These are phyloP conservation scores for Vitis riparia DNA, from an alignment of 164 flowering plant genomes.

Conservation along the genomic window DNA sequence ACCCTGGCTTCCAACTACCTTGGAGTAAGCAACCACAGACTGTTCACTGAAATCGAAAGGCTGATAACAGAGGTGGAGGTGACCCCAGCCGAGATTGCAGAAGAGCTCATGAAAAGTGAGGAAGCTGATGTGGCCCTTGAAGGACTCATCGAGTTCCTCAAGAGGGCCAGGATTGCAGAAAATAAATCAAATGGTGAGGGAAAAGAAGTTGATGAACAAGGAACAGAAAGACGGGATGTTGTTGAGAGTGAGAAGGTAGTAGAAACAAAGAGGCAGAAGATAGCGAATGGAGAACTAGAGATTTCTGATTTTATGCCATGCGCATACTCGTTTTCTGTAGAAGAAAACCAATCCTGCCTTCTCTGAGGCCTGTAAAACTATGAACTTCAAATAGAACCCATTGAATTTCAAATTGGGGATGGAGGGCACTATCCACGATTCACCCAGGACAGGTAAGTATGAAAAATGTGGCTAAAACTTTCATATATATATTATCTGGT, in stretches of 20 bases:
- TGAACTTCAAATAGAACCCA: too few species aligned
- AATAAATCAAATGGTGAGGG: not conserved
- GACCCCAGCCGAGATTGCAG: constrained; percentile 31
- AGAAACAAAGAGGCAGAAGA: not conserved
- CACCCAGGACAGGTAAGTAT: too few species aligned
- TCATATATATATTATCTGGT: too few species aligned
- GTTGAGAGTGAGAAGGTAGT: not conserved
- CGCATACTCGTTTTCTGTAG: too few species aligned
- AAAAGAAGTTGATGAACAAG: not conserved
- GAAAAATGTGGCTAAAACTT: too few species aligned
- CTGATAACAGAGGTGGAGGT: constrained; percentile 15
- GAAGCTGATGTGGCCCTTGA: constrained; percentile 8
- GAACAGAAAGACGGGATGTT: not conserved
- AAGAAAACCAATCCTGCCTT: too few species aligned
- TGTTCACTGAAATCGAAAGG: constrained; percentile 9
- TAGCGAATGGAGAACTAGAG: not conserved
- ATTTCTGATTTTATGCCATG: too few species aligned
- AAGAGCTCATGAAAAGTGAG: constrained; percentile 27
- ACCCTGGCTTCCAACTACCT: constrained; percentile 25
- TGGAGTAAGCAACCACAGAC: not conserved
- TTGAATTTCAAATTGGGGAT: too few species aligned
- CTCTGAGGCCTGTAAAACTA: too few species aligned
- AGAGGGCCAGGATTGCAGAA: not conserved
- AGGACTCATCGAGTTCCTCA: constrained; percentile 8
- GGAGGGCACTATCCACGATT: too few species aligned